These are phyloP conservation scores for Theobroma cacao DNA, from an alignment of 345 rosid species.

Conservation along the genomic window DNA sequence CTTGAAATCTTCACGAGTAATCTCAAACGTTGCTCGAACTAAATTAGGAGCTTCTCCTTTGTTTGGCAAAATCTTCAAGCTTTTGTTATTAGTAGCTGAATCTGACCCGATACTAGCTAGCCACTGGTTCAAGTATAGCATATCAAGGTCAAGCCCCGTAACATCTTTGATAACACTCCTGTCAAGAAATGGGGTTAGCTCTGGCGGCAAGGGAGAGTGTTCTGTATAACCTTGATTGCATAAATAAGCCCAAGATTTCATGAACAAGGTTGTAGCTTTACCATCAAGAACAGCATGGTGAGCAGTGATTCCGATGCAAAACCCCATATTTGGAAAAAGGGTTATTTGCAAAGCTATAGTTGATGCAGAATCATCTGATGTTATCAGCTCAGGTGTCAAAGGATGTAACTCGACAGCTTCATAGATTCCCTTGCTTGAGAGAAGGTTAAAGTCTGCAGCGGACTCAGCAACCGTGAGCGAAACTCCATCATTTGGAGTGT, in stretches of 20 bases:
- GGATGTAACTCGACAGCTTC: slow-evolving; percentile 25
- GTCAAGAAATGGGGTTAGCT: slow-evolving; percentile 29
- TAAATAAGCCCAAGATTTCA: slow-evolving; percentile 41
- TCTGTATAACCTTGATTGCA: slow-evolving; percentile 8
- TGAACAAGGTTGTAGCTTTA: slow-evolving; percentile 28
- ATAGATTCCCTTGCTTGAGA: slow-evolving; percentile 22
- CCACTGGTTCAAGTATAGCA: not conserved
- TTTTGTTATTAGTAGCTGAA: not conserved
- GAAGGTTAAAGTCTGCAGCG: slow-evolving; percentile 17
- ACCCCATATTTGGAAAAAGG: slow-evolving; percentile 31
- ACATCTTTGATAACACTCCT: slow-evolving; percentile 26
- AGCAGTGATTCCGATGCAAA: slow-evolving; percentile 32
- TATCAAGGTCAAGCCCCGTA: not conserved
- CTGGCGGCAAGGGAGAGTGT: not conserved
- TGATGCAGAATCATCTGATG: slow-evolving; percentile 19
- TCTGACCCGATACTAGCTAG: not conserved
- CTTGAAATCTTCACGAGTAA: slow-evolving; percentile 21
- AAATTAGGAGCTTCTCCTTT: not conserved
- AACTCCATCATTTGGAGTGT: slow-evolving; percentile 26
- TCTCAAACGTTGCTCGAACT: slow-evolving; percentile 23
- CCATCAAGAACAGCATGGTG: slow-evolving; percentile 44
- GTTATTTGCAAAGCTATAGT: slow-evolving; percentile 33
- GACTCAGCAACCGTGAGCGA: slow-evolving; percentile 40
- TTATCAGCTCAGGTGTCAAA: slow-evolving; percentile 28
- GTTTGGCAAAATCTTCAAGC: not conserved